Percentiles rank a stretch among this genome's conserved stretches.
Conservation (phyloP, 805 yeast species). For the Spathaspora girioi region DNA sequence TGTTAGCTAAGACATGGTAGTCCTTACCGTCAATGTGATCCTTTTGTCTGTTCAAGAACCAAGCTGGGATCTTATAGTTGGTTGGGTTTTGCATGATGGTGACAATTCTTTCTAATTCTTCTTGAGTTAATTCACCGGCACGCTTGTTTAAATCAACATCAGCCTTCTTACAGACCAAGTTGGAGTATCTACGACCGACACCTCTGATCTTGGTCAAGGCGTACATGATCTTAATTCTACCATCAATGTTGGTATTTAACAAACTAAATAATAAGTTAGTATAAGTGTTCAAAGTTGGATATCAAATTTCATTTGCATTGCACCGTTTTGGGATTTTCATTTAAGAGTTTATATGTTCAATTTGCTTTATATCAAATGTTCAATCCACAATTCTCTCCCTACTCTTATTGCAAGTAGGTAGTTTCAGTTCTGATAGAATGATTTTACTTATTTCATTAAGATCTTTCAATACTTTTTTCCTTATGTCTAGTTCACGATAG, state of each 20-base stretch:
- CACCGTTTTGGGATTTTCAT: too few species aligned
- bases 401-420: background rate
- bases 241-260: constrained; percentile 99
- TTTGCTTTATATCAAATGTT: background rate
- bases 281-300: constrained; percentile 2
- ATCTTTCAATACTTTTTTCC: background rate
- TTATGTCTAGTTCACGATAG: background rate
- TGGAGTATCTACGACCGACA: constrained; percentile 99
- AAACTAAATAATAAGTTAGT: constrained; percentile 58
- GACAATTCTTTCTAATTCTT: constrained; percentile 99
- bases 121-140: constrained; percentile 99
- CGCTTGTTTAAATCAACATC: constrained; percentile 97
- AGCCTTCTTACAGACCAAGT: constrained; percentile 99
- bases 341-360: background rate
- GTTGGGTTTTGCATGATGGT: constrained; percentile 99
- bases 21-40: constrained; percentile 99
- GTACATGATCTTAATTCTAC: constrained; percentile 99
- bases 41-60: constrained; percentile 99
- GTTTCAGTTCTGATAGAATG: too few species aligned
- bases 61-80: constrained; percentile 98
- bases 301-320: background rate
- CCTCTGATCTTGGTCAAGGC: constrained; percentile 99
- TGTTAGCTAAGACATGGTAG: constrained; percentile 98
- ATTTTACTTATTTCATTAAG: background rate
- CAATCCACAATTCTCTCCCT: background rate